Conservation (phyloP, 2,329 filamentous ascomycete genomes). For the Fusarium heterosporum region DNA sequence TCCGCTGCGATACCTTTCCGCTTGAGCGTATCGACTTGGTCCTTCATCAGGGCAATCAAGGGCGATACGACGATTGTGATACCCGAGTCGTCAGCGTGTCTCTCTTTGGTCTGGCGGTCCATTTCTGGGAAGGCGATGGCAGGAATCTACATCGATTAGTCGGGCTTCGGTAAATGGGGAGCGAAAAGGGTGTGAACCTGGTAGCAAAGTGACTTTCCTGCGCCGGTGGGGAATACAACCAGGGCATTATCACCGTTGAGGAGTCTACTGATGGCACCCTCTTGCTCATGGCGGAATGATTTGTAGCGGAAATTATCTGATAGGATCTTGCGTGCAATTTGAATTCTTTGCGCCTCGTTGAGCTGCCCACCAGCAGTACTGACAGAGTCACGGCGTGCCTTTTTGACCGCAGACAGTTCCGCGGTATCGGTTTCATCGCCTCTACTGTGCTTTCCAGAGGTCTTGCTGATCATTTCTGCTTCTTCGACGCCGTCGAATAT, state of each 20-base stretch:
- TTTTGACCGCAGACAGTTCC: constrained; percentile 13
- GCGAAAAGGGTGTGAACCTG: constrained; percentile 50
- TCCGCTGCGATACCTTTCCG: constrained; percentile 64
- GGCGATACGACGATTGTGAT: constrained; percentile 69
- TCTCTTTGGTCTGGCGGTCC: constrained; percentile 50
- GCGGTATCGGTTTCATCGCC: constrained; percentile 1
- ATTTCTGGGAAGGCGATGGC: constrained; percentile 60
- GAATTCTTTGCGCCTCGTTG: constrained; percentile 8
- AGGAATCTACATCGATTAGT: constrained; percentile 54
- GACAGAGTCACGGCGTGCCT: constrained; percentile 13
- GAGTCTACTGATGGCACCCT: constrained; percentile 54
- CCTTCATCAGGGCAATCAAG: constrained; percentile 69
- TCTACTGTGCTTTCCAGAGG: constrained; percentile 21
- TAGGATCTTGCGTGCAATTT: constrained; percentile 49
- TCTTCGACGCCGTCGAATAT: constrained; percentile 36
- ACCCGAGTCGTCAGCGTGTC: constrained; percentile 53
- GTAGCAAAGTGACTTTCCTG: constrained; percentile 63
- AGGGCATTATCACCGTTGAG: constrained; percentile 56
- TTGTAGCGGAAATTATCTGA: constrained; percentile 55
- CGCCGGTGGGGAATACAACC: constrained; percentile 61
- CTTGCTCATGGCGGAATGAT: constrained; percentile 59
- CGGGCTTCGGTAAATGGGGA: neutral
- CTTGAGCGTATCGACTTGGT: constrained; percentile 67
- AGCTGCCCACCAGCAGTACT: neutral
- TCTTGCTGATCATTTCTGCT: constrained; percentile 22